Base-by-base conservation (phyloP, 2,329 filamentous ascomycete species). In the Nemania sp. region DNA sequence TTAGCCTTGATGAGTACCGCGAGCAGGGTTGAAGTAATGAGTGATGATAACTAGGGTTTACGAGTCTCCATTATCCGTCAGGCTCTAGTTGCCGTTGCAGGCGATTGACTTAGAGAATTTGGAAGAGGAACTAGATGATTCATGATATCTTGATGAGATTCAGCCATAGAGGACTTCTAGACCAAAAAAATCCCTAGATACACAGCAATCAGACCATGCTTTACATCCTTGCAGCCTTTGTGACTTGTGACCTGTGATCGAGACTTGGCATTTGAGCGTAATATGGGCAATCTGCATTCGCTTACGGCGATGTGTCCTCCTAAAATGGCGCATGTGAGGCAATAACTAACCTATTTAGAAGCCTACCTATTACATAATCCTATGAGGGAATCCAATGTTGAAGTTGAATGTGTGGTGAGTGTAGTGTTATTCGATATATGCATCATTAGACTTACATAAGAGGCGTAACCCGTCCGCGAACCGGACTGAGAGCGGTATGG, bases 1-100 rank as follows among this genome's bases (percentile, higher is more conserved):
- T 43, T 35, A 24, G 29, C 47, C 35, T 24, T 35, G 35, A 47
- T 54, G 35, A 58, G 47, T 52, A 47, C 62, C 57, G 43, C 51
- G 20, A 64, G 63, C 32, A 63, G 54, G 63, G 52, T 60, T 64
- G 56, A 64, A 63, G 61, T 70, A 43, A 70, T 67, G 69, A 71
- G 63, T 65, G 65, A 70, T 62, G 69, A 67, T 20, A n/a, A 62
- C 61, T 61, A 67, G 69, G 67, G 68, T 54, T 60, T 49, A 66
- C 64, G 47, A 66, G 58, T 27, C 53, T 29, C 38, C 62, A 47
- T 51, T 62, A 10, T 62, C 62, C n/a, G 57, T 66, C 56, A 71
- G 66, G 62, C 67, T 71, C 49, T 69, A 66, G 57, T 61, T 67
- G 20, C 27, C 32, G 53, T 60, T 45, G 58, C 58, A 22, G 29